These are phyloP conservation scores for Coemansia sp. DNA, from an alignment of 192 early-diverging fungal genomes.

Conservation along the genomic window DNA sequence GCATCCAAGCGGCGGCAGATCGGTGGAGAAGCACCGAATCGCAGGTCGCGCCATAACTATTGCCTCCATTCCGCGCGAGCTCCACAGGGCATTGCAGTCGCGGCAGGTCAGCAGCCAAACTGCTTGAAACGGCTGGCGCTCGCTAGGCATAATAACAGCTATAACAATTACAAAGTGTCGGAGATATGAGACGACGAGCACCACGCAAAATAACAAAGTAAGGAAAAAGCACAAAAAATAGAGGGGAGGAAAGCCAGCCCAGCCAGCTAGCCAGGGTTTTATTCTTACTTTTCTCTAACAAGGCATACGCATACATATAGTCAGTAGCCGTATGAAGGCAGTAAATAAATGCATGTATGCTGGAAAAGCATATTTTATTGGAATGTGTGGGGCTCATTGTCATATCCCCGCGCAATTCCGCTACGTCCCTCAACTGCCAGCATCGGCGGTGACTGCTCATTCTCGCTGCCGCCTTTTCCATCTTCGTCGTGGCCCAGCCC, in stretches of 20 bases:
- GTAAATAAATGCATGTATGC: background rate
- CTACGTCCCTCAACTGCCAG: conserved; percentile 68
- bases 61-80: conserved; percentile 53
- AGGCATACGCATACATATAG: conserved; percentile 1
- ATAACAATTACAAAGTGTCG: too few relatives aligned
- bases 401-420: conserved; percentile 86
- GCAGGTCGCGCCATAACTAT: conserved; percentile 50
- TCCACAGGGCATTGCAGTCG: conserved; percentile 48
- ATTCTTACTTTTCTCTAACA: background rate
- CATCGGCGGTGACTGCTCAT: conserved; percentile 19
- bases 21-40: conserved; percentile 49
- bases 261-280: background rate
- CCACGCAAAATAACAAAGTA: background rate
- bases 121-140: conserved; percentile 40
- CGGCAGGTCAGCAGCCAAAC: conserved; percentile 53
- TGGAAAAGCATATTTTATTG: background rate
- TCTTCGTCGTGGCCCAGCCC: conserved; percentile 73
- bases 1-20: conserved; percentile 50
- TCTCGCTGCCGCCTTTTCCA: background rate
- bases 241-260: background rate
- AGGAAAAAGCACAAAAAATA: background rate
- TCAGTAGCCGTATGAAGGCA: background rate
- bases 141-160: background rate
- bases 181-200: too few relatives aligned
- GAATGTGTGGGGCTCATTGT: conserved; percentile 34